Base-by-base conservation (phyloP, 1,139 yeast genomes). In the Cylindricascospora bacillispora region DNA sequence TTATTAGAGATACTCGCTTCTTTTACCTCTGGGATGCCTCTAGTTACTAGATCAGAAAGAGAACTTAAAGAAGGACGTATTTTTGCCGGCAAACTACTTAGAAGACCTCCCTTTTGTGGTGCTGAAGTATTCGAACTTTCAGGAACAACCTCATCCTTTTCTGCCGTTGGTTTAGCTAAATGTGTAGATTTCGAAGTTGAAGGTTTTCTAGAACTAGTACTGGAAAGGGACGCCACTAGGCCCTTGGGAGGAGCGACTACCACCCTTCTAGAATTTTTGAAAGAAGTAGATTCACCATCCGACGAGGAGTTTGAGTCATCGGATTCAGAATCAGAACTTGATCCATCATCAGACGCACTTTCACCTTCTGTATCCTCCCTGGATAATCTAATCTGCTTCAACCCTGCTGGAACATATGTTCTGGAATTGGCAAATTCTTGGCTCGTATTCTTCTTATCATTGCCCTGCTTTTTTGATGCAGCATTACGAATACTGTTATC, bases 21-120 rank as follows among this genome's bases (percentile, higher is more conserved):
- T 33, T 59, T 63, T 2, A 74, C 80, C 15, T 70, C 79, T 2
- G 82, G 82, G 12, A 73, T 65, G 2, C 80, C 81, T 35, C 72
- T 57, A 15, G 62, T 56, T 1, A 65, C 74, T 32, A 73, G 56
- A 36, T 73, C 78, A n/a, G 66, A 64, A 24, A 74, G 53, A 0
- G 78, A 69, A 13, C 69, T 65, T 31, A 74, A 57, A 1, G 66
- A 59, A 4, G 59, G 52, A 24, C 59, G 52, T 6, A 52, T 41
- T 25, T 42, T 54, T 18, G 45, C 43, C 15, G 49, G 41, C 12
- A 35, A 26, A 4, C 34, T 33, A 21, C 34, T 38, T 5, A 40
- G 30, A 29, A 40, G 31, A 28, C 41, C 37, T 7, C 9, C 10
- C 10, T 18, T 10, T 27, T 35, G 23, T 5, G 38, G 29, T 12